Evolutionary conservation across 176 grass and related monocot genomes (phyloP).

Genomic region (Carex pumila): DNA sequence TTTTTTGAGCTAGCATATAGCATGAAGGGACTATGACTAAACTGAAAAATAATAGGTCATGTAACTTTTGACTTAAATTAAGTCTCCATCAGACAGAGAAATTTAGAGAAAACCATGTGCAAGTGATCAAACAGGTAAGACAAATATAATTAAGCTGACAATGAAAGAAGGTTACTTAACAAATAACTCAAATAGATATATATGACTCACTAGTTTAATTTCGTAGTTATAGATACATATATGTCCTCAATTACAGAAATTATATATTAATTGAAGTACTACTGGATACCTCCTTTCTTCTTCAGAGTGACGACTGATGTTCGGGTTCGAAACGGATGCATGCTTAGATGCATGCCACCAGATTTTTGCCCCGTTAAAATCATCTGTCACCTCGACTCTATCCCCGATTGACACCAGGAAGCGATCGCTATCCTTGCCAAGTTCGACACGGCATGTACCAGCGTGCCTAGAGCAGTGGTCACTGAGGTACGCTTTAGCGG

Average conservation of each 20-base stretch:
- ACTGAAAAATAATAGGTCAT: background rate
- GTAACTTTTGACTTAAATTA: background rate
- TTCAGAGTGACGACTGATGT: no score
- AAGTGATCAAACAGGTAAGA: no score
- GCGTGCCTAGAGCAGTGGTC: slow-evolving; percentile 9
- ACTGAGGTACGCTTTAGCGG: slow-evolving; percentile 25
- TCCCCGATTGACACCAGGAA: slow-evolving; percentile 16
- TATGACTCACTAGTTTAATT: no score
- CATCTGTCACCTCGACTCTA: slow-evolving; percentile 17
- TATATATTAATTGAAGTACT: no score
- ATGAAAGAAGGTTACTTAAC: no score
- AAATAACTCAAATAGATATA: no score
- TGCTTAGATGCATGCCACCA: slow-evolving; percentile 15
- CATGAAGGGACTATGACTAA: background rate
- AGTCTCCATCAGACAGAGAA: no score
- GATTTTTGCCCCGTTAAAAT: slow-evolving; percentile 4
- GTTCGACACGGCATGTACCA: background rate
- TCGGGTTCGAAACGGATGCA: background rate
- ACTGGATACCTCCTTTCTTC: background rate
- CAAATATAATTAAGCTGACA: no score
- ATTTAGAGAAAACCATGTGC: no score
- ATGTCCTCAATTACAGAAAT: no score
- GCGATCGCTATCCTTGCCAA: slow-evolving; percentile 15
- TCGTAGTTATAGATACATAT: no score
- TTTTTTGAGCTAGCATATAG: no score